phyloP scores from a whole-genome alignment of 2,329 filamentous ascomycete species.

The Byssothecium circinans region DNA sequence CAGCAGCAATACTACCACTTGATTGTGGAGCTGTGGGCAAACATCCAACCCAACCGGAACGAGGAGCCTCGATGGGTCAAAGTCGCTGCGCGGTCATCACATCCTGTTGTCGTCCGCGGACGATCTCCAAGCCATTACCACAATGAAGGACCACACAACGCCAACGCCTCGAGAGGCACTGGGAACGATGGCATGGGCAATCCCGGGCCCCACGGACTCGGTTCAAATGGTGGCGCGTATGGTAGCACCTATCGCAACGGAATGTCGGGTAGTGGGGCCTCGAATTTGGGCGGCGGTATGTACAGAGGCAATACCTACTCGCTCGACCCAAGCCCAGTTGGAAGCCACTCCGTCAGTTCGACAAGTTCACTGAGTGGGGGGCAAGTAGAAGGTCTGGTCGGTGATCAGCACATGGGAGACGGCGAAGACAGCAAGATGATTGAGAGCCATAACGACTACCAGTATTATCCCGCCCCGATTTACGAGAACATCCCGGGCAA shows the following conservation, averaged over 20 bases:
- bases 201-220: constrained; percentile 59
- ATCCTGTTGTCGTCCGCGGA: constrained; percentile 46
- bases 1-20: constrained; percentile 92
- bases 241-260: constrained; percentile 39
- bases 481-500: constrained; percentile 46
- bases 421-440: constrained; percentile 45
- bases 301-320: constrained; percentile 42
- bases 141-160: constrained; percentile 49
- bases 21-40: constrained; percentile 66
- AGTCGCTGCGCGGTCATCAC: constrained; percentile 38
- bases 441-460: constrained; percentile 48
- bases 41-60: constrained; percentile 37
- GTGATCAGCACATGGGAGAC: constrained; percentile 44
- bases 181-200: constrained; percentile 36
- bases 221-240: constrained; percentile 59
- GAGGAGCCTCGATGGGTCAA: constrained; percentile 39
- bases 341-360: constrained; percentile 50
- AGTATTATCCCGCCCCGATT: constrained; percentile 50
- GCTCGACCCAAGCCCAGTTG: constrained; percentile 42
- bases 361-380: constrained; percentile 46
- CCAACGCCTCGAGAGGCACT: constrained; percentile 36
- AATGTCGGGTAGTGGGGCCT: constrained; percentile 32
- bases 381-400: constrained; percentile 44
- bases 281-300: constrained; percentile 34
- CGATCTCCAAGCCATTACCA: constrained; percentile 49